phyloP scores from a whole-genome alignment of 2,329 filamentous ascomycete genomes.

The Boeremia lycopersici region DNA sequence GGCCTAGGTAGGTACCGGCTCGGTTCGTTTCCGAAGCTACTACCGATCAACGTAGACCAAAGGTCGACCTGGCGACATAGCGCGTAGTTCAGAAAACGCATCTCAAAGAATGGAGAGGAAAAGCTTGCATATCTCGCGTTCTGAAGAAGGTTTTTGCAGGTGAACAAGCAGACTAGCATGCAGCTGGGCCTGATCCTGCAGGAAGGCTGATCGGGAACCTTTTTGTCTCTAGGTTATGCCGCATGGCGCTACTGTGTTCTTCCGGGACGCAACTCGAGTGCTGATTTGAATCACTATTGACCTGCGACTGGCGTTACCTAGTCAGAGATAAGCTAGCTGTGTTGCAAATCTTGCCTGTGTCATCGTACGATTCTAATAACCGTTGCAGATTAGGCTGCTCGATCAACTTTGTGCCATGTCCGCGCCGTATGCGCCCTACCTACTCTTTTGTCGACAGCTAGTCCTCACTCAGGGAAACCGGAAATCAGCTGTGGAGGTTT shows the following conservation, averaged over 20 bases:
- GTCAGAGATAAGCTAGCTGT: background rate
- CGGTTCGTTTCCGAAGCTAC: background rate
- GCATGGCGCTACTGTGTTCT: no score
- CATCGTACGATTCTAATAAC: background rate
- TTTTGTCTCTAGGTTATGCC: no score
- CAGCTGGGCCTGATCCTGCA: no score
- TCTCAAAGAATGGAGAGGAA: no score
- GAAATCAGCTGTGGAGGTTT: no score
- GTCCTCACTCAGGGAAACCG: no score
- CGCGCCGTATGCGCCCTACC: background rate
- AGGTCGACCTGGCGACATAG: background rate
- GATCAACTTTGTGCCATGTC: background rate
- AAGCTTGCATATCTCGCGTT: no score
- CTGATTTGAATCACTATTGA: background rate
- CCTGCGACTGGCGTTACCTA: background rate
- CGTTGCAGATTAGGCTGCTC: background rate
- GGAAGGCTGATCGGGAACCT: no score
- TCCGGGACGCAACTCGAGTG: background rate
- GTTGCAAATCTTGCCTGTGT: background rate
- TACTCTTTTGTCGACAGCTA: no score
- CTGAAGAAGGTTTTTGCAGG: no score
- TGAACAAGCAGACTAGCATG: no score
- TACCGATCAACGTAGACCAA: background rate
- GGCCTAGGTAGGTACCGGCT: background rate
- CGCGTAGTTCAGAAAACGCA: no score